Evolutionary conservation across 768 basidiomycete species (phyloP).

Genomic region (Gymnopilus junonius): DNA sequence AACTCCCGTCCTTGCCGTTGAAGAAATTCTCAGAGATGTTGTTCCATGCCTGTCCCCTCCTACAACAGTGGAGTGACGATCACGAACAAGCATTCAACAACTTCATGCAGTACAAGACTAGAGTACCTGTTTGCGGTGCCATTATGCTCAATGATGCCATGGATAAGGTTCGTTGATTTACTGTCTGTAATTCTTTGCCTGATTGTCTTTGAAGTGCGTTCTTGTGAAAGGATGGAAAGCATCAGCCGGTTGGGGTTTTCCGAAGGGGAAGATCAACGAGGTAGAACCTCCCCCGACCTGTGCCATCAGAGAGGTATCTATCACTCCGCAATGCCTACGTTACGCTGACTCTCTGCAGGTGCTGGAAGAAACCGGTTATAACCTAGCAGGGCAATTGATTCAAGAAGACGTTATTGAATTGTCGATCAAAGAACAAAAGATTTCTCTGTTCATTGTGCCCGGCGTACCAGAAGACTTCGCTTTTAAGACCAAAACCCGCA

Average conservation of each 20-base stretch:
- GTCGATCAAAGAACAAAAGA: conserved; percentile 87
- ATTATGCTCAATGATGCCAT: conserved; percentile 92
- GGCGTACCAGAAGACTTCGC: conserved; percentile 86
- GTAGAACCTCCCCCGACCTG: conserved; percentile 83
- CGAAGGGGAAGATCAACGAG: conserved; percentile 99
- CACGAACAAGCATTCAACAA: conserved; percentile 85
- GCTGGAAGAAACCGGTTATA: conserved; percentile 96
- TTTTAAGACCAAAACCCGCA: conserved; percentile 93
- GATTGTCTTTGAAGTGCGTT: conserved; percentile 67
- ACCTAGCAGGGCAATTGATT: conserved; percentile 70
- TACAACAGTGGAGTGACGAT: conserved; percentile 82
- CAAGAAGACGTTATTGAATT: conserved; percentile 77
- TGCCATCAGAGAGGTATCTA: conserved; percentile 86
- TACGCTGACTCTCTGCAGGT: conserved; percentile 58
- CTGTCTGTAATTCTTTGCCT: conserved; percentile 1
- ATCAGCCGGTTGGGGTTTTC: conserved; percentile 98
- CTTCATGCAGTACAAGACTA: conserved; percentile 96
- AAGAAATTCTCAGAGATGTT: conserved; percentile 94
- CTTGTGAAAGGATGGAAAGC: conserved; percentile 99
- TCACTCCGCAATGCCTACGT: background rate
- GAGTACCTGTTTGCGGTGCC: conserved; percentile 97
- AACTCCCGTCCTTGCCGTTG: conserved; percentile 85
- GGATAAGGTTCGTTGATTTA: conserved; percentile 74
- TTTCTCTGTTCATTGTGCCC: conserved; percentile 89
- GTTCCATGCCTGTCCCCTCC: conserved; percentile 82